Percentiles rank a stretch among this genome's conserved stretches.
Conservation (phyloP, 495 filamentous ascomycete genomes). For the Parathielavia hyrcaniae region DNA sequence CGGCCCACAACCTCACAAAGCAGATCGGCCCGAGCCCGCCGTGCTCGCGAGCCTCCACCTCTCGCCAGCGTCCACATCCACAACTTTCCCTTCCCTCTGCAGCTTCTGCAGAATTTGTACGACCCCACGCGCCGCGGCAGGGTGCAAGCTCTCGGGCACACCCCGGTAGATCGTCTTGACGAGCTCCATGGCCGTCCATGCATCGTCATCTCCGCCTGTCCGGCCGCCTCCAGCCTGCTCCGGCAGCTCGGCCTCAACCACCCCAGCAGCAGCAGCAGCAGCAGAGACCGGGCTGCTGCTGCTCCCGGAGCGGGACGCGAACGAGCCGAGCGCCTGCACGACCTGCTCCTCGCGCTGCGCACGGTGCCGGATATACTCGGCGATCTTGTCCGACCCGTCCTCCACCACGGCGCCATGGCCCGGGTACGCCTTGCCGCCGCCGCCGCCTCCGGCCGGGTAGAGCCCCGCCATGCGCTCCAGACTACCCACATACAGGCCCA, state of each 20-base stretch:
- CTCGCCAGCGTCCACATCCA: slow-evolving; percentile 41
- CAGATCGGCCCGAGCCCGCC: slow-evolving; percentile 32
- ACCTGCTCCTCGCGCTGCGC: slow-evolving; percentile 76
- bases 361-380: slow-evolving; percentile 78
- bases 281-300: not conserved
- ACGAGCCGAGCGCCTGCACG: slow-evolving; percentile 52
- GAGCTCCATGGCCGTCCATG: slow-evolving; percentile 69
- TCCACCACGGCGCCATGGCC: slow-evolving; percentile 76
- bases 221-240: not conserved
- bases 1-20: slow-evolving; percentile 30
- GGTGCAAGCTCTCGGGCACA: slow-evolving; percentile 66
- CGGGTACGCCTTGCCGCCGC: slow-evolving; percentile 69
- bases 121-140: slow-evolving; percentile 63
- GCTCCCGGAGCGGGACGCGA: too few relatives aligned
- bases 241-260: not conserved
- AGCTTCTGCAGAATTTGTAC: slow-evolving; percentile 65
- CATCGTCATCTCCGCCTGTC: slow-evolving; percentile 33
- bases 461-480: slow-evolving; percentile 62
- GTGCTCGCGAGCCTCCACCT: slow-evolving; percentile 43
- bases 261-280: too few relatives aligned
- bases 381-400: slow-evolving; percentile 57
- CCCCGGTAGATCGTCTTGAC: slow-evolving; percentile 80
- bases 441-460: slow-evolving; percentile 34
- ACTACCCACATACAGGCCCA: slow-evolving; percentile 64
- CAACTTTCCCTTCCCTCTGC: slow-evolving; percentile 56